phyloP scores from a whole-genome alignment of 768 basidiomycete species.

The Lentinula guzmanii region DNA sequence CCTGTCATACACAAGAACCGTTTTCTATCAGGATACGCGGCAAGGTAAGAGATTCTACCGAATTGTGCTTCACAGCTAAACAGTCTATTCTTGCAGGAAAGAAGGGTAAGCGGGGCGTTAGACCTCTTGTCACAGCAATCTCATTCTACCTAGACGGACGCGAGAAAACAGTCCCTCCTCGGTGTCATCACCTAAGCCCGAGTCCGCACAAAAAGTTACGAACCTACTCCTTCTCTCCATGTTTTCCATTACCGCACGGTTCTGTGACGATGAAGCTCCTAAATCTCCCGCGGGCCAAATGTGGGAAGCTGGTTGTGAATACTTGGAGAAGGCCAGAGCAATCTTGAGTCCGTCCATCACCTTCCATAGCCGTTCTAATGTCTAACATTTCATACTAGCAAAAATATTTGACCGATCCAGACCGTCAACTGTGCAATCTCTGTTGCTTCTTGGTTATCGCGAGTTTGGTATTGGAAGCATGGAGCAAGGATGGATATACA shows the following conservation, averaged over 20 bases:
- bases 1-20: conserved; percentile 72
- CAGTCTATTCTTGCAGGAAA: not conserved
- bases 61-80: not conserved
- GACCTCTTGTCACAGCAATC: not conserved
- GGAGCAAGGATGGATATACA: conserved; percentile 84
- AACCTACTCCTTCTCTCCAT: conserved; percentile 72
- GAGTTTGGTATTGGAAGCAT: conserved; percentile 84
- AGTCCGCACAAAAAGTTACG: conserved; percentile 58
- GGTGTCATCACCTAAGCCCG: conserved; percentile 34
- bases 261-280: conserved; percentile 45
- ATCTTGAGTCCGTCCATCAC: conserved; percentile 48
- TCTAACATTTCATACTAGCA: conserved; percentile 25
- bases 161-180: conserved; percentile 16
- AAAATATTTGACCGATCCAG: conserved; percentile 62
- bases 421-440: conserved; percentile 73
- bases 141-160: not conserved
- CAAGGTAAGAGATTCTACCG: conserved; percentile 30
- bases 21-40: conserved; percentile 60
- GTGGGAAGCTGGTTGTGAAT: conserved; percentile 66
- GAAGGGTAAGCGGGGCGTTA: conserved; percentile 3
- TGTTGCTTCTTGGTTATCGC: conserved; percentile 74
- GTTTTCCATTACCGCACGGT: conserved; percentile 78
- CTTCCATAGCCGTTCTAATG: not conserved
- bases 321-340: conserved; percentile 53
- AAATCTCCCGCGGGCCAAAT: conserved; percentile 39